phyloP scores from a whole-genome alignment of 2,329 filamentous ascomycete species.

The Dactylellina haptotyla region DNA sequence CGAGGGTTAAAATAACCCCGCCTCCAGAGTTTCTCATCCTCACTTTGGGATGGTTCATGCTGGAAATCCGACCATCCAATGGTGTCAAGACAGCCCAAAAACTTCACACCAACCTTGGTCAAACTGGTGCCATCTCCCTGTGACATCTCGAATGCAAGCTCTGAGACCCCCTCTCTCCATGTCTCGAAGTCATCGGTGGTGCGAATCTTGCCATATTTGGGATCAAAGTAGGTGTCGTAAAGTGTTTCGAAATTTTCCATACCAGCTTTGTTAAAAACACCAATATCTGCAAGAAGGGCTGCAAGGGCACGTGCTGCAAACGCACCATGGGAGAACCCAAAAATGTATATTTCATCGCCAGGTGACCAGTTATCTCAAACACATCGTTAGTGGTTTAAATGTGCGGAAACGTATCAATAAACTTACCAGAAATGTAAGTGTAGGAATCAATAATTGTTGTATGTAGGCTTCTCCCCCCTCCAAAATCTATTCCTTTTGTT shows the following conservation, averaged over 20 bases:
- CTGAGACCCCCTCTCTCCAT: conserved; percentile 15
- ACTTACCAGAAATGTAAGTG: conserved; percentile 40
- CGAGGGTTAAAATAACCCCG: conserved; percentile 23
- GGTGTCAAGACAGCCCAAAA: conserved; percentile 49
- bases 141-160: conserved; percentile 7
- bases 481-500: conserved; percentile 28
- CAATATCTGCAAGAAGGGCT: conserved; percentile 67
- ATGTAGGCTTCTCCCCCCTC: conserved; percentile 37
- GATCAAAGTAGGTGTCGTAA: conserved; percentile 64
- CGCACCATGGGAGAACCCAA: conserved; percentile 70
- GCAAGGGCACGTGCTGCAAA: conserved; percentile 69
- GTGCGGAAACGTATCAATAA: background rate
- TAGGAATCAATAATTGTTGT: conserved; percentile 35
- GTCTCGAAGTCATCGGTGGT: conserved; percentile 33
- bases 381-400: background rate
- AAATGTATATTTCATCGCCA: conserved; percentile 68
- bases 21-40: conserved; percentile 32
- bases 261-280: conserved; percentile 67
- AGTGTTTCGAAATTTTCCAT: conserved; percentile 69
- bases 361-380: conserved; percentile 67
- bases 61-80: conserved; percentile 48
- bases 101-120: conserved; percentile 24
- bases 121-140: conserved; percentile 1
- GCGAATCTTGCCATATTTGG: conserved; percentile 27
- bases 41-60: background rate